phyloP scores from a whole-genome alignment of 1,284 basidiomycete genomes.

The Ceratobasidium sp. region DNA sequence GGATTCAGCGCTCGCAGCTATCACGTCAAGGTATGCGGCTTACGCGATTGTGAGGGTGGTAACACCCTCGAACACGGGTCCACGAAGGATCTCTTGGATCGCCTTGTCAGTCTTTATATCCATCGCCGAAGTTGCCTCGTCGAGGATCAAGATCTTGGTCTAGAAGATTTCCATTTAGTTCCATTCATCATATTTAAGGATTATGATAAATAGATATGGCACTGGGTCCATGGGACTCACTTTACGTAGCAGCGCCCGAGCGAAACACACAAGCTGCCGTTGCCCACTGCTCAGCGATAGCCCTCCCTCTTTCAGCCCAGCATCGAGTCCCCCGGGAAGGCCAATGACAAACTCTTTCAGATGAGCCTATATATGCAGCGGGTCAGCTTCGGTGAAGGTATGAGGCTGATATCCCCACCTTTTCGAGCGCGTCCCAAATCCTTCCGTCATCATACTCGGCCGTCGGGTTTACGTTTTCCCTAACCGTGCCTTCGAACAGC shows the following conservation, averaged over 20 bases:
- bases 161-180: constrained; percentile 51
- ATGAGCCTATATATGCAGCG: constrained; percentile 63
- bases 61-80: constrained; percentile 75
- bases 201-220: no score
- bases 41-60: constrained; percentile 90
- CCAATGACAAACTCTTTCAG: constrained; percentile 80
- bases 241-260: constrained; percentile 81
- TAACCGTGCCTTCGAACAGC: constrained; percentile 87
- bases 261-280: constrained; percentile 86
- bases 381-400: neutral
- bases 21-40: constrained; percentile 49
- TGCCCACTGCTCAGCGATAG: constrained; percentile 88
- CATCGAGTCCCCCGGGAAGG: constrained; percentile 81
- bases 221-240: constrained; percentile 53
- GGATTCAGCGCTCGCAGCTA: neutral
- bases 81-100: constrained; percentile 85
- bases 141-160: constrained; percentile 90
- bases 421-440: constrained; percentile 86
- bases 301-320: constrained; percentile 84
- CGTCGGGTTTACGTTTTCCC: constrained; percentile 88
- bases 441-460: constrained; percentile 79
- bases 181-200: no score
- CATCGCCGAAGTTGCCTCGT: constrained; percentile 91
- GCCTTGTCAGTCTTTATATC: constrained; percentile 92
- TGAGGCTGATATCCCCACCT: constrained; percentile 61